A percentile compares a stretch with the other conserved stretches of the same genome.
Evolutionary conservation across 345 rosid genomes (phyloP).

Genomic region (Nasturtium officinale): DNA sequence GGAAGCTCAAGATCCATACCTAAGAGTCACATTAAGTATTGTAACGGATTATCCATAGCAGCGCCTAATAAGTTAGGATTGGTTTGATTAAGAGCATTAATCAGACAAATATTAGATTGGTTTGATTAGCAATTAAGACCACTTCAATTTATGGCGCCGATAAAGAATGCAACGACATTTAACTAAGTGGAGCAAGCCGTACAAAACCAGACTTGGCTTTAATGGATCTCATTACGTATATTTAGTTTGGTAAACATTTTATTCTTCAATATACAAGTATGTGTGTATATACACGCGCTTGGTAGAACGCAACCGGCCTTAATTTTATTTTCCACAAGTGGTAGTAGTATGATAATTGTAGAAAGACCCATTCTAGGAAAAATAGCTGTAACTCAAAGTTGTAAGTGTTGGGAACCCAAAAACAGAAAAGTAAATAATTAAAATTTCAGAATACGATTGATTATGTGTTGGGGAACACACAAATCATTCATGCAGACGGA

Average conservation of each 20-base stretch:
- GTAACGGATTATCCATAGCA: conserved; percentile 4
- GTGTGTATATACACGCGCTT: background rate
- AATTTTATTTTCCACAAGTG: background rate
- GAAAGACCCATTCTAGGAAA: background rate
- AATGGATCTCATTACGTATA: background rate
- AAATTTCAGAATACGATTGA: conserved; percentile 1
- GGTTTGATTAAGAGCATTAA: background rate
- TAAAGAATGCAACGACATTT: conserved; percentile 36
- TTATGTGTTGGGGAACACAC: conserved; percentile 31
- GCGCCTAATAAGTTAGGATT: background rate
- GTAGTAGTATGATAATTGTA: conserved; percentile 2
- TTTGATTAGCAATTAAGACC: conserved; percentile 16
- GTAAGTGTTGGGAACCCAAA: background rate
- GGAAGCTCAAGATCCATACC: background rate
- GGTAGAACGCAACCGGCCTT: background rate
- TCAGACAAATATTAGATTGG: background rate
- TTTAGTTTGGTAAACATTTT: background rate
- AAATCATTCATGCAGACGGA: conserved; percentile 24
- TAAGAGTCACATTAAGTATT: background rate
- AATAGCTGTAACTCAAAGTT: conserved; percentile 25
- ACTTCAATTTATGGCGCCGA: conserved; percentile 5
- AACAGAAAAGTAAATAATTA: background rate
- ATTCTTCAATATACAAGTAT: background rate
- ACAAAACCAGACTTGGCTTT: conserved; percentile 46
- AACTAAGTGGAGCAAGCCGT: conserved; percentile 53